Evolutionary conservation across 208 protist species (phyloP).

Genomic region (Acanthamoeba pearcei): DNA sequence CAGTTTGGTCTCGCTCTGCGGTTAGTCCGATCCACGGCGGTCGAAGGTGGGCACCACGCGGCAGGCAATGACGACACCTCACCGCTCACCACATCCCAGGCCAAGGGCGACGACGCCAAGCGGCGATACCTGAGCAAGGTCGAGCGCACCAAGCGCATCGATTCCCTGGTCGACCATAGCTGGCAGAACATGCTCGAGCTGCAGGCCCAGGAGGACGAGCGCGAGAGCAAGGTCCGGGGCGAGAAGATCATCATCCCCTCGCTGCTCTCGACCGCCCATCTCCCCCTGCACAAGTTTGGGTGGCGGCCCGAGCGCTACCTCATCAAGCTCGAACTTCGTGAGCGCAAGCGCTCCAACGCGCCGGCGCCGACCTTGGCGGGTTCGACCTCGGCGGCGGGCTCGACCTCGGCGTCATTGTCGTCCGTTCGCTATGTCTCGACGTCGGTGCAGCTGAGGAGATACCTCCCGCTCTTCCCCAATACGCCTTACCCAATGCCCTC

Average conservation of each 20-base stretch:
- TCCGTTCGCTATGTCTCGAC: not conserved
- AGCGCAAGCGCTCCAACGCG: constrained; percentile 3
- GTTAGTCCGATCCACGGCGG: not conserved
- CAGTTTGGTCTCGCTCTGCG: constrained; percentile 67
- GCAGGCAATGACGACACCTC: not conserved
- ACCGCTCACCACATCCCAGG: not conserved
- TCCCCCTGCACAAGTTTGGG: constrained; percentile 59
- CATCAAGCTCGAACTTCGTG: constrained; percentile 30
- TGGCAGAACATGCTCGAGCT: constrained; percentile 60
- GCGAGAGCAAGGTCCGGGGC: not conserved
- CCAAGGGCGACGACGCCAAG: not conserved
- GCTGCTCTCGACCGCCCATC: not conserved
- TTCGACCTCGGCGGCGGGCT: not conserved
- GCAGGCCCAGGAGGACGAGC: constrained; percentile 39
- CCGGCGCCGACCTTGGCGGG: not conserved
- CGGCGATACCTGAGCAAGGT: constrained; percentile 12
- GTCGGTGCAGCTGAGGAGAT: constrained; percentile 5
- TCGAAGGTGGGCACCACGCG: not conserved
- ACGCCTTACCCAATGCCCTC: not conserved
- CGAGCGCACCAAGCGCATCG: constrained; percentile 57
- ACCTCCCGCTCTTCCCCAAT: constrained; percentile 58
- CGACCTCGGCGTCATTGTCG: not conserved
- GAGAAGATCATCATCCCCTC: constrained; percentile 64
- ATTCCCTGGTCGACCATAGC: constrained; percentile 41
- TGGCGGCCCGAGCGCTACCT: constrained; percentile 66